Base-by-base conservation (phyloP, 2,329 filamentous ascomycete species). In the Aotearoamyces nothofagi region DNA sequence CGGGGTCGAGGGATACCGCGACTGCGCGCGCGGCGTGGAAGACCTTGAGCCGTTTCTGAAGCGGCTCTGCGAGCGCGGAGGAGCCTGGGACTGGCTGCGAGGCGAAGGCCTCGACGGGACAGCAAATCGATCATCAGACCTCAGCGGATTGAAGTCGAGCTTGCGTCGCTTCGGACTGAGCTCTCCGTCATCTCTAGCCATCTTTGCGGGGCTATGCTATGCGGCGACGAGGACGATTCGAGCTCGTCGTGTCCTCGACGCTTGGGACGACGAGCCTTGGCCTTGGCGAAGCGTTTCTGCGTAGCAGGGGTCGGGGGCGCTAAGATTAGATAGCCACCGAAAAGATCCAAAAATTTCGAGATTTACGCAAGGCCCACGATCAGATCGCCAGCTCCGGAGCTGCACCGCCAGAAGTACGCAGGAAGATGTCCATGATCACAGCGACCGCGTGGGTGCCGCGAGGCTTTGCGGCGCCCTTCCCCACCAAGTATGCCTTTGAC, bases 111-210 rank as follows among this genome's bases (percentile, higher is more conserved):
- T 39, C 5, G 36, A 33, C 15, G 48, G 46, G 15, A 50, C 35
- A 6, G 60, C 58, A 39, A 69, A 75, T 33, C 67, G 61, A 38
- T 73, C 69, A 32, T 65, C 61, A 19, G 57, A 58, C 37, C 59
- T 54, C 6, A 63, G 43, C 14, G 60, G 60, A 38, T 65, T 64
- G 35, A 66, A 60, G 39, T 80, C 69, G n/a, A 81, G 50, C 50
- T 66, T 77, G 22, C 76, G 67, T 42, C 76, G 59, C 51, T 75
- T 78, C 4, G 70, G 69, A 46, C 65, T 73, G 29, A 46, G 30
- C 31, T 47, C 45, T 27, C 39, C 40, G 33, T 63, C 52, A 30
- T 51, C 51, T 32, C 51, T 49, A 11, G 42, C 45, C 56, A 60
- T 60, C 4, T 17, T 33, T 20, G 5, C 22, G 5, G 14, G 7